Base-by-base conservation (phyloP, 73 alveolate species). In the Tetrahymena borealis region DNA sequence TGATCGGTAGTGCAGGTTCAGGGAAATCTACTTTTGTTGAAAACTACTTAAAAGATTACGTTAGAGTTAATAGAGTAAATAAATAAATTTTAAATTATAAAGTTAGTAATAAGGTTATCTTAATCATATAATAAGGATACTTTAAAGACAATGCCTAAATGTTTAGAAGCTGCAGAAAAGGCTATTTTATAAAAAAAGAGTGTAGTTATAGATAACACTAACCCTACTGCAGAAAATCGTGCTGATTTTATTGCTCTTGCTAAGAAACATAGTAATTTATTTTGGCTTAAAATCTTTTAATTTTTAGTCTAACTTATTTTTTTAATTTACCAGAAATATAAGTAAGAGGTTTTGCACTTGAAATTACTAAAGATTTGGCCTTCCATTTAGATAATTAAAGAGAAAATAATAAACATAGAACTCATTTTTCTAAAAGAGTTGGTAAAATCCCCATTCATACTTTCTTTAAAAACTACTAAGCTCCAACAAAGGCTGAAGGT, bases 21-120 rank as follows among this genome's bases (percentile, higher is more conserved):
- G 99, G 99, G 5, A 99, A 99, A 94, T 95, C 99, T 16, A 98
- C 99, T 18, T 98, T 98, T 94, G 94, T 98, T 95, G 96, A 95
- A 90, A 97, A 98, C 78, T 42, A 96, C 94, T 93, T 99, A 20
- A 92, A 97, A 13, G 97, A 95, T 6, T 98, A 98, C 93, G 96
- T 94, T 10, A 94, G 99, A 79, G 98, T 99, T 15, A 98, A 99
- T 91, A 97, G 98, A 91, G 85, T 60, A 60, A 60, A 18, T 15
- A 10, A 1, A 60, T 24, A 20, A 24, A 20, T 11, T 6, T 11
- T 43, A 1, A n/a, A n/a, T 2, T 43, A 13, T n/a, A 43, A 11
- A 1, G 18, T 16, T 11, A 2, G 18, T 43, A 1, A 43, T 15
- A 40, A 40, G n/a, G 12, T 43, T 43, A 5, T 11, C 1, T 43